A percentile compares a stretch with the other conserved stretches of the same genome.
phyloP scores from a whole-genome alignment of 2,329 filamentous ascomycete species.

The Ophiostoma ips region DNA sequence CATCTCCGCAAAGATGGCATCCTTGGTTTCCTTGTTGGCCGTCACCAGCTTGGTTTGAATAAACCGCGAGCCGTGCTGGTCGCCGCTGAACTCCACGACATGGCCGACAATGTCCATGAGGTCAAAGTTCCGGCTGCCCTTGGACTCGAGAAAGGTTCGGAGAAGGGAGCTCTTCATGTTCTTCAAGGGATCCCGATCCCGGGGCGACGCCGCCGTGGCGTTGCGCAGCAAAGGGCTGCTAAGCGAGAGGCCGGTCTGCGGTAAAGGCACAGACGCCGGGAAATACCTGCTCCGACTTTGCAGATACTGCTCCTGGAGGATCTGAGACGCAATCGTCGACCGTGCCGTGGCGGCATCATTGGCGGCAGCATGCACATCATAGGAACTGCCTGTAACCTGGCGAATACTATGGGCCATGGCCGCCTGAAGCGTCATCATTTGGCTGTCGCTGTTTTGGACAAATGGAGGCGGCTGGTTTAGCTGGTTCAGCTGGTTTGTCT shows the following conservation, averaged over 20 bases:
- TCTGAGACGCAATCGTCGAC: neutral
- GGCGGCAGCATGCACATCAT: neutral
- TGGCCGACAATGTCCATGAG: slow-evolving; percentile 78
- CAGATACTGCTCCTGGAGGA: neutral
- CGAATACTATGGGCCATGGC: neutral
- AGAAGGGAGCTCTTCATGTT: slow-evolving; percentile 53
- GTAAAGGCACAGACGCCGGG: neutral
- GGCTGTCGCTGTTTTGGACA: neutral
- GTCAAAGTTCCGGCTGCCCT: slow-evolving; percentile 61
- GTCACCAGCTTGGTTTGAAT: slow-evolving; percentile 86
- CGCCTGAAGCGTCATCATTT: neutral
- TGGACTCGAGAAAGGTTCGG: slow-evolving; percentile 61
- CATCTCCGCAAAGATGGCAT: slow-evolving; percentile 78
- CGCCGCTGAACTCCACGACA: slow-evolving; percentile 87
- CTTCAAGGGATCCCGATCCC: slow-evolving; percentile 7
- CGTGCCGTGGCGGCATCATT: neutral
- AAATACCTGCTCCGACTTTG: neutral
- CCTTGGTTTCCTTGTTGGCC: slow-evolving; percentile 92
- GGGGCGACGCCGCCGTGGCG: neutral
- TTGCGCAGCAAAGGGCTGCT: neutral
- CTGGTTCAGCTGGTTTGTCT: too few species aligned
- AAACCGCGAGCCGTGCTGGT: slow-evolving; percentile 89
- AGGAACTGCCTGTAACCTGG: neutral
- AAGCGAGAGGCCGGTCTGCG: neutral
- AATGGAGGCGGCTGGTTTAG: neutral